Evolutionary conservation across 2,329 filamentous ascomycete genomes (phyloP).

Genomic region (Trichoderma sp.): DNA sequence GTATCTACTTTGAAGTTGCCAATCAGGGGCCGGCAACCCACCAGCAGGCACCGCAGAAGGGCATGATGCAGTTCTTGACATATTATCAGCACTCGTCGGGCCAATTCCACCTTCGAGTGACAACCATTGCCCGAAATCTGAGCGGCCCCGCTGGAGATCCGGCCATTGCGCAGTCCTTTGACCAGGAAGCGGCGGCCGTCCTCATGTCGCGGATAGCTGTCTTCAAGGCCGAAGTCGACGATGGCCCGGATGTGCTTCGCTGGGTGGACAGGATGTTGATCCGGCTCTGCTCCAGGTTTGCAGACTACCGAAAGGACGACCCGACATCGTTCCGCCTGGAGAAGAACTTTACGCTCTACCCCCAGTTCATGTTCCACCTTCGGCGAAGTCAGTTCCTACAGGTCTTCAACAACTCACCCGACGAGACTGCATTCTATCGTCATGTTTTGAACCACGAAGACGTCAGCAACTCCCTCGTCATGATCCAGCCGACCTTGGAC

Average conservation of each 20-base stretch:
- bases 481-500: slow-evolving; percentile 98
- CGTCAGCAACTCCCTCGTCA: slow-evolving; percentile 92
- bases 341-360: slow-evolving; percentile 98
- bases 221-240: slow-evolving; percentile 97
- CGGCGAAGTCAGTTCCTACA: slow-evolving; percentile 96
- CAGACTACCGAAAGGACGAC: slow-evolving; percentile 97
- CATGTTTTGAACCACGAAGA: slow-evolving; percentile 98
- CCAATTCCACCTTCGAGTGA: slow-evolving; percentile 93
- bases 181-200: slow-evolving; percentile 95
- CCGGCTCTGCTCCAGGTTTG: slow-evolving; percentile 91
- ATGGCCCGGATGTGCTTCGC: slow-evolving; percentile 94
- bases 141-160: slow-evolving; percentile 94
- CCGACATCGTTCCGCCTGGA: slow-evolving; percentile 94
- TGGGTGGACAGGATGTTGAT: slow-evolving; percentile 99
- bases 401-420: slow-evolving; percentile 98
- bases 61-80: slow-evolving; percentile 96
- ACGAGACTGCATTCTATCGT: slow-evolving; percentile 98
- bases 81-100: slow-evolving; percentile 98
- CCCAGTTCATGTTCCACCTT: slow-evolving; percentile 99
- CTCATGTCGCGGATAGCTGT: slow-evolving; percentile 99
- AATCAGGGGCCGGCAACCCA: slow-evolving; percentile 86
- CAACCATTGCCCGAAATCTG: slow-evolving; percentile 86
- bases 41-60: slow-evolving; percentile 85
- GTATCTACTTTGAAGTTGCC: slow-evolving; percentile 96
- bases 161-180: slow-evolving; percentile 93